Evolutionary conservation across 2,329 filamentous ascomycete species (phyloP).

Genomic region (Xylaria polymorpha): DNA sequence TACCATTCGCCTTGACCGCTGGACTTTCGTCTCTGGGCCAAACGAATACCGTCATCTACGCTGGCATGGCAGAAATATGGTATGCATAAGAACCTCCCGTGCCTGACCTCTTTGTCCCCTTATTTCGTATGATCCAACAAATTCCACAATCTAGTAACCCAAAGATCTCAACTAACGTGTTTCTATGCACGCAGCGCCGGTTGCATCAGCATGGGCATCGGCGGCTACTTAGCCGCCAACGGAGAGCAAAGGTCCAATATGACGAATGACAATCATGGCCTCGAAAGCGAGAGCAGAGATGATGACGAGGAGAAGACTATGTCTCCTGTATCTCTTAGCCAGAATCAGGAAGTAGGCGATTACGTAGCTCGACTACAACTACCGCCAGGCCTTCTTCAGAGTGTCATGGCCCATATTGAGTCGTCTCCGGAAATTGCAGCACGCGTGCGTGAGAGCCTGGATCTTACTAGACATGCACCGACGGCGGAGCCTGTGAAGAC

Average conservation of each 20-base stretch:
- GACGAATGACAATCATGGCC: not conserved
- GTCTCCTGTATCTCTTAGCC: not conserved
- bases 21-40: slow-evolving; percentile 75
- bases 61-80: slow-evolving; percentile 79
- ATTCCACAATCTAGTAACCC: not conserved
- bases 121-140: not conserved
- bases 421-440: slow-evolving; percentile 31
- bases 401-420: slow-evolving; percentile 43
- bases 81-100: not conserved
- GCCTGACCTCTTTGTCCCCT: not conserved
- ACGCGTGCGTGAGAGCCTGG: slow-evolving; percentile 17
- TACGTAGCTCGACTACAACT: slow-evolving; percentile 47
- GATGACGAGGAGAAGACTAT: slow-evolving; percentile 53
- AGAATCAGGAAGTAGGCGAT: slow-evolving; percentile 26
- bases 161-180: not conserved
- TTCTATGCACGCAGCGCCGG: slow-evolving; percentile 61
- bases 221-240: slow-evolving; percentile 75
- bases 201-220: slow-evolving; percentile 81
- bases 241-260: slow-evolving; percentile 57
- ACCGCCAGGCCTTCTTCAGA: slow-evolving; percentile 42
- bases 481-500: slow-evolving; percentile 49
- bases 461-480: slow-evolving; percentile 48
- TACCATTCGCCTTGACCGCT: slow-evolving; percentile 82
- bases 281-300: slow-evolving; percentile 11
- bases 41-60: slow-evolving; percentile 75